Evolutionary conservation across 2,329 filamentous ascomycete genomes (phyloP), one percentile per base, ranked within the genome.

Genomic region (Paraconiothyrium sp.): DNA sequence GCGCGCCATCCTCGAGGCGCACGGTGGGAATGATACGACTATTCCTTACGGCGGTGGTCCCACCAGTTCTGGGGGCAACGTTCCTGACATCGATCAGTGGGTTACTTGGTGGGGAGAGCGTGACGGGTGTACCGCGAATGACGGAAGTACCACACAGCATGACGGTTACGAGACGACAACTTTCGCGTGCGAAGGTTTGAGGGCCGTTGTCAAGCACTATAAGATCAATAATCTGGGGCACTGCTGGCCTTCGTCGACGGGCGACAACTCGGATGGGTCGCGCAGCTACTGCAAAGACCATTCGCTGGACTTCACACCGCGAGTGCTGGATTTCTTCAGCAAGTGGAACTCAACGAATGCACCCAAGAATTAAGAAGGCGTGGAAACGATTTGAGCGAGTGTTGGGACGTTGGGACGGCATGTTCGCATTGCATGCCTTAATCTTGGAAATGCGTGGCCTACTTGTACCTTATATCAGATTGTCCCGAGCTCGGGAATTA

Each of bases 191-290:
- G 20, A 47, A 4, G 54, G n/a, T 8, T 11, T 44, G 27, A 47
- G 44, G n/a, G n/a, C 9, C 7, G 41, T 56, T 37, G 54, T 56
- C 8, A 20, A 56, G 41, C 54, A 56, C 11, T 56, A 47, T 30
- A 46, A 56, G 43, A 37, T 56, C n/a, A 34, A 24, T 35, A 41
- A 47, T 11, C 11, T 56, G 41, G 54, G 54, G 4, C 54, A 56
- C 30, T 56, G 54, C 41, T 56, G 54, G 54, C 54, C 54, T 22
- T 56, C 54, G 30, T 56, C 54, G 16, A 56, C 54, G 30, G 54
- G 54, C 6, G 54, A 47, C 9, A 56, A 56, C n/a, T 37, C 54
- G 30, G 54, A 56, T 37, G 43, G 54, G 16, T 22, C 41, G 16
- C 41, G 54, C 16, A 4, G 2, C 24, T 56, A 56, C 11, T 56